These are phyloP conservation scores for Solanum bulbocastanum DNA, from an alignment of 257 asterid genomes.

Conservation along the genomic window DNA sequence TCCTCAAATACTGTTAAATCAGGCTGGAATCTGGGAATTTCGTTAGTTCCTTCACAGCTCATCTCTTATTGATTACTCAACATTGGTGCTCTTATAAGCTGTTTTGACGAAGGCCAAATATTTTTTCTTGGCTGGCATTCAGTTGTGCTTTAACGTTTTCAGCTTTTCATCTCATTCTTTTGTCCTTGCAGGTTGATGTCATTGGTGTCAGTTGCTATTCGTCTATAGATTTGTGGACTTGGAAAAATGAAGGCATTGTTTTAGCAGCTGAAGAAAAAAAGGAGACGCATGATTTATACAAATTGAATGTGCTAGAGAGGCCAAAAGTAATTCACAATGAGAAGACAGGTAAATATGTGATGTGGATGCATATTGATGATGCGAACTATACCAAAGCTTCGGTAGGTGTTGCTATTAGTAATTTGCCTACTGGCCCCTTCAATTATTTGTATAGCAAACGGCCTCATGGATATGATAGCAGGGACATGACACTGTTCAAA, in stretches of 20 bases:
- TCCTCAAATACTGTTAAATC: background rate
- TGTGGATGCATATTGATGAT: conserved; percentile 98
- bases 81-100: background rate
- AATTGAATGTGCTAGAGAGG: conserved; percentile 76
- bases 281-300: conserved; percentile 76
- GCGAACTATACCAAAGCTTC: conserved; percentile 88
- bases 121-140: background rate
- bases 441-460: conserved; percentile 59
- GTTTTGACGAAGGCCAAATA: background rate
- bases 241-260: conserved; percentile 96
- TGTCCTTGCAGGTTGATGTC: conserved; percentile 65
- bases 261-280: conserved; percentile 62
- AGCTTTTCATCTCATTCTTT: background rate
- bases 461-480: conserved; percentile 86
- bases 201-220: conserved; percentile 96
- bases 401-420: conserved; percentile 59
- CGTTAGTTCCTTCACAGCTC: background rate
- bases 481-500: conserved; percentile 95
- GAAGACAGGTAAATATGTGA: conserved; percentile 51
- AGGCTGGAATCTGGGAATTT: background rate
- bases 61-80: background rate
- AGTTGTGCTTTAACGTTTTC: background rate
- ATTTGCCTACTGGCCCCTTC: conserved; percentile 74
- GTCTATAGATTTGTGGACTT: conserved; percentile 82
- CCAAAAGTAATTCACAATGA: conserved; percentile 91